Conservation (phyloP, 2,329 filamentous ascomycete species). For the Cytospora leucostoma region DNA sequence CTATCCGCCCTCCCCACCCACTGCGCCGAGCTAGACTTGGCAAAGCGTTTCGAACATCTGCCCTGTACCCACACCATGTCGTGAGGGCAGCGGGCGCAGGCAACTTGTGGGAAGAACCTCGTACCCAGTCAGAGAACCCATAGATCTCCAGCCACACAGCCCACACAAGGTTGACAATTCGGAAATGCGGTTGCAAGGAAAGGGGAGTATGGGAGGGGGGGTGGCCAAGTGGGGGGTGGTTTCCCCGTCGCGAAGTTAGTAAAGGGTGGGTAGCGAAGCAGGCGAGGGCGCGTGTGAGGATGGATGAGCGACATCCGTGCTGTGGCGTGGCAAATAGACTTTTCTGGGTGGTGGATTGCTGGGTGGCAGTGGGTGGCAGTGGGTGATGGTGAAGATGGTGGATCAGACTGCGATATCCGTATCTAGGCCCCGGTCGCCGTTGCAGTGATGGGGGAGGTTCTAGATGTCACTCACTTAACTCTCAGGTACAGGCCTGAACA, state of each 20-base stretch:
- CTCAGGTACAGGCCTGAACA: conserved; percentile 1
- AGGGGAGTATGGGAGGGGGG: conserved; percentile 1
- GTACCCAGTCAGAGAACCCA: conserved; percentile 16
- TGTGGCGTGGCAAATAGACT: background rate
- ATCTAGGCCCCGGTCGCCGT: background rate
- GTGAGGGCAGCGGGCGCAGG: conserved; percentile 8
- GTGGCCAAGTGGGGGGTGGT: conserved; percentile 3
- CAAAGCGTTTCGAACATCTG: conserved; percentile 18
- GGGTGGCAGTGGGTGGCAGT: too few relatives aligned
- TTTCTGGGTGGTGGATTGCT: background rate
- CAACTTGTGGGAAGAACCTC: conserved; percentile 3
- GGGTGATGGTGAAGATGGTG: background rate
- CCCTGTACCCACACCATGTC: conserved; percentile 16
- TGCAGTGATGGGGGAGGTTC: background rate
- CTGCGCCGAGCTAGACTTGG: conserved; percentile 24
- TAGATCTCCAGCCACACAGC: conserved; percentile 18
- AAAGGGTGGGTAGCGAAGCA: conserved; percentile 4
- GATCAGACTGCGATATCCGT: background rate
- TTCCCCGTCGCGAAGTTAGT: conserved; percentile 4
- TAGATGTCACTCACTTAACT: background rate
- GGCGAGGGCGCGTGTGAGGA: background rate
- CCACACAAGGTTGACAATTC: background rate
- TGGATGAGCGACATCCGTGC: background rate
- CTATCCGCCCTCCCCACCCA: conserved; percentile 17
- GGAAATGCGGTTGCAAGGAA: conserved; percentile 10